Base-by-base conservation (phyloP, 202 grass and related monocot species). In the Setaria viridis region DNA sequence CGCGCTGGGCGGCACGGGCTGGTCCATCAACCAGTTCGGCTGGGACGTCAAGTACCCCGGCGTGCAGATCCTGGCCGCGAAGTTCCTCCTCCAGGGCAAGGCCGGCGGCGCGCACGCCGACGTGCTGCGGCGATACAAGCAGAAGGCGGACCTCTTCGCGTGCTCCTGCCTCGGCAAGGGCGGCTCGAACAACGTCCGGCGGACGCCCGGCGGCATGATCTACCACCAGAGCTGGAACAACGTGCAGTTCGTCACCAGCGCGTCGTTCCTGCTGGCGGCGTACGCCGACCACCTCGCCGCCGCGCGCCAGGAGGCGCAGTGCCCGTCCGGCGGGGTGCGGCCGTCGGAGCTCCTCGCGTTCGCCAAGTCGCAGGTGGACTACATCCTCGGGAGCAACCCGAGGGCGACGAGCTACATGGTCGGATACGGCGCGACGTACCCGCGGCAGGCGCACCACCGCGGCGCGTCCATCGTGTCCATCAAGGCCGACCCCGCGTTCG, bases 321-420 rank as follows among this genome's bases (percentile, higher is more conserved):
- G 95, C 80, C 56, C 88, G 9, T 72, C 87, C 4, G 88, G 85
- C 3, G 1, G 74, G 0, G 70, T 77, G 4, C 56, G 54, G 39
- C 70, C 95, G 4, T 59, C 93, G 7, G 84, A 94, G 70, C 89
- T 98, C 34, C 16, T 98, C 0, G 66, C 55, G 2, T 88, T 98
- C 15, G 93, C 95, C 32, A 89, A 79, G 83, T 90, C 93, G 43
- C 93, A 95, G 91, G 93, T 95, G 78, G 95, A 98, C 72, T 98
- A 98, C 77, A 84, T 95, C 30, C 84, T 95, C 3, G 95, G 95
- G 1, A 86, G 77, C 62, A 98, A 98, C 69, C 95, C 95, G 48
- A 90, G 93, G 82, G 93, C 64, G 43, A 98, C 89, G 63, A 98
- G 95, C 84, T 98, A 98, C 88, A 98, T 95, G 95, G 89, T 95